These are phyloP conservation scores for Calonectria naviculata DNA, from an alignment of 2,329 filamentous ascomycete genomes.

Conservation along the genomic window DNA sequence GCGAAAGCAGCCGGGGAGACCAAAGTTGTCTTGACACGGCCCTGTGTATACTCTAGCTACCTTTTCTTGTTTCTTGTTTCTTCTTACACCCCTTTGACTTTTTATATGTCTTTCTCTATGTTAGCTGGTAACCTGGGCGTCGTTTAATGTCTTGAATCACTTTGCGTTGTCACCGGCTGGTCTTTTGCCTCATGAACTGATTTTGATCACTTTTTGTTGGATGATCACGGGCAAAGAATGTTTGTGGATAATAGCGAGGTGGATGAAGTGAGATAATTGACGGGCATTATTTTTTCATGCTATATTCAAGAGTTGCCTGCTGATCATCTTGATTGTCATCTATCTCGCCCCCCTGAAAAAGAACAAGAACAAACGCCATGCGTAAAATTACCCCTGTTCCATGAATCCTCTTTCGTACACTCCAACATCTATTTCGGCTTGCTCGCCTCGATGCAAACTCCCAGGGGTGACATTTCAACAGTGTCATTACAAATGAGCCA, in stretches of 20 bases:
- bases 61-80: constrained; percentile 32
- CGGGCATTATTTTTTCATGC: constrained; percentile 22
- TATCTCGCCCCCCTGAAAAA: constrained; percentile 11
- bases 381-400: constrained; percentile 11
- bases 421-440: background rate
- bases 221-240: background rate
- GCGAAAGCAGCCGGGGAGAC: constrained; percentile 17
- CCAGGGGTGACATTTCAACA: constrained; percentile 4
- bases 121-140: constrained; percentile 36
- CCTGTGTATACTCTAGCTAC: constrained; percentile 41
- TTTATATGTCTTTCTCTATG: constrained; percentile 27
- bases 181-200: background rate
- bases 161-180: background rate
- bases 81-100: constrained; percentile 31
- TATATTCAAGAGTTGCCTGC: constrained; percentile 22
- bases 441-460: background rate
- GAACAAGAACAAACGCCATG: constrained; percentile 16
- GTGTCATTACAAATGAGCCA: background rate
- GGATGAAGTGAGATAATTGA: background rate
- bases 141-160: constrained; percentile 21
- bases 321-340: constrained; percentile 17
- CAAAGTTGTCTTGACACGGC: constrained; percentile 31
- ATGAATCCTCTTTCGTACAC: background rate
- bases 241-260: background rate
- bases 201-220: background rate